Percentiles rank a stretch among this genome's conserved stretches.
Conservation (phyloP, 805 yeast genomes). For the Cyberlindnera lachancei region DNA sequence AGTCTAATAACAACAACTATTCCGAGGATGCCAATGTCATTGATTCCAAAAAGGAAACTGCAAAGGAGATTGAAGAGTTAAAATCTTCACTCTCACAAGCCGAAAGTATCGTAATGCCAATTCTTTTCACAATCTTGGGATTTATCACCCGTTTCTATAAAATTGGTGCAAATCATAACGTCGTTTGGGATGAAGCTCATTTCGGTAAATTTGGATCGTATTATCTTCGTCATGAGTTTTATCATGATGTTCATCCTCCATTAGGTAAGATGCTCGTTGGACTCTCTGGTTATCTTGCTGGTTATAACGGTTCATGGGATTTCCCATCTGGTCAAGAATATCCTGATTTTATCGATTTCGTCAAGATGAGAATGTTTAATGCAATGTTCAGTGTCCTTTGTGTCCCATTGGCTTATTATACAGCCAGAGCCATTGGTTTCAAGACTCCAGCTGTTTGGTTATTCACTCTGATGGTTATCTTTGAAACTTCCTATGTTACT, state of each 20-base stretch:
- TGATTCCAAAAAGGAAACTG: conserved; percentile 15
- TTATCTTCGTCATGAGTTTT: conserved; percentile 80
- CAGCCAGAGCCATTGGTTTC: conserved; percentile 71
- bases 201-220: conserved; percentile 95
- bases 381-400: conserved; percentile 77
- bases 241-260: conserved; percentile 97
- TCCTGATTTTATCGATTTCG: conserved; percentile 72
- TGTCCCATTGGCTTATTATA: conserved; percentile 81
- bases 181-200: conserved; percentile 98
- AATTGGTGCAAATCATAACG: conserved; percentile 64
- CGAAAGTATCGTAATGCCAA: conserved; percentile 41
- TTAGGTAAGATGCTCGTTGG: conserved; percentile 92
- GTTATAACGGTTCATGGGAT: conserved; percentile 81
- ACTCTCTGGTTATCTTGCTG: conserved; percentile 76
- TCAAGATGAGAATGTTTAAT: conserved; percentile 82
- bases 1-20: background rate
- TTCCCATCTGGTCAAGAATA: conserved; percentile 77
- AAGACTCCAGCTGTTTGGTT: conserved; percentile 69
- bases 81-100: conserved; percentile 14
- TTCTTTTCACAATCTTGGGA: conserved; percentile 58
- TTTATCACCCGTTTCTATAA: conserved; percentile 70
- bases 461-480: conserved; percentile 68
- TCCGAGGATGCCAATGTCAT: conserved; percentile 4
- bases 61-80: conserved; percentile 14
- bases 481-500: conserved; percentile 79